phyloP scores from a whole-genome alignment of 2,329 filamentous ascomycete genomes.

The Cladophialophora bantiana region DNA sequence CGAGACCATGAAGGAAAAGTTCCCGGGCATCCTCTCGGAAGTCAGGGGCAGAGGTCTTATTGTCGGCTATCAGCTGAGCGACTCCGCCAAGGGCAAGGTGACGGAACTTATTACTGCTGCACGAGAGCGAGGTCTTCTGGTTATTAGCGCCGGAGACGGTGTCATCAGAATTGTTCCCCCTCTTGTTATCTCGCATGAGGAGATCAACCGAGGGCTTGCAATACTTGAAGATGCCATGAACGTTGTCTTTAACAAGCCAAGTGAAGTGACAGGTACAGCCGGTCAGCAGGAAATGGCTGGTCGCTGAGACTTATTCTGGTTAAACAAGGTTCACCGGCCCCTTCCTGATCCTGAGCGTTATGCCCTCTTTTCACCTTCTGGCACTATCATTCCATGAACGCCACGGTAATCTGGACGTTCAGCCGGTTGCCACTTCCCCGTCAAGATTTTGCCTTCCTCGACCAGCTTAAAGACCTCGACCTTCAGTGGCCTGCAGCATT shows the following conservation, averaged over 20 bases:
- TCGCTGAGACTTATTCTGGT: constrained; percentile 12
- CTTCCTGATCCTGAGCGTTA: background rate
- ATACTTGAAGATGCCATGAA: constrained; percentile 75
- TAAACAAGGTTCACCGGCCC: background rate
- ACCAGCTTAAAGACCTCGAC: constrained; percentile 74
- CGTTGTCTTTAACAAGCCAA: constrained; percentile 57
- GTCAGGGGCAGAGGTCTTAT: constrained; percentile 84
- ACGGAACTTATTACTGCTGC: constrained; percentile 78
- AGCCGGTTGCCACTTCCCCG: constrained; percentile 70
- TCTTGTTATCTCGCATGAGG: constrained; percentile 76
- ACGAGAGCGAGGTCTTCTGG: constrained; percentile 81
- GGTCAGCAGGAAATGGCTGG: constrained; percentile 55
- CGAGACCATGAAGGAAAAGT: constrained; percentile 62
- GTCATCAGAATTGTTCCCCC: constrained; percentile 92
- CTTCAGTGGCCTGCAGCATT: constrained; percentile 76
- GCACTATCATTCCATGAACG: constrained; percentile 68
- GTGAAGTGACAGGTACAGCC: constrained; percentile 48
- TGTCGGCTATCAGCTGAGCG: constrained; percentile 80
- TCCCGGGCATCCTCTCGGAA: constrained; percentile 77
- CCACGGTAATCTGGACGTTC: constrained; percentile 68
- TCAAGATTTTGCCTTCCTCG: constrained; percentile 51
- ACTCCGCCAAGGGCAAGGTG: constrained; percentile 64
- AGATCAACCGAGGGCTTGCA: constrained; percentile 78
- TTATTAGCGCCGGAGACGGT: constrained; percentile 93
- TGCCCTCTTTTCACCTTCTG: constrained; percentile 42